These are phyloP conservation scores for Neoboletus magnificus DNA, from an alignment of 768 basidiomycete genomes.

Conservation along the genomic window DNA sequence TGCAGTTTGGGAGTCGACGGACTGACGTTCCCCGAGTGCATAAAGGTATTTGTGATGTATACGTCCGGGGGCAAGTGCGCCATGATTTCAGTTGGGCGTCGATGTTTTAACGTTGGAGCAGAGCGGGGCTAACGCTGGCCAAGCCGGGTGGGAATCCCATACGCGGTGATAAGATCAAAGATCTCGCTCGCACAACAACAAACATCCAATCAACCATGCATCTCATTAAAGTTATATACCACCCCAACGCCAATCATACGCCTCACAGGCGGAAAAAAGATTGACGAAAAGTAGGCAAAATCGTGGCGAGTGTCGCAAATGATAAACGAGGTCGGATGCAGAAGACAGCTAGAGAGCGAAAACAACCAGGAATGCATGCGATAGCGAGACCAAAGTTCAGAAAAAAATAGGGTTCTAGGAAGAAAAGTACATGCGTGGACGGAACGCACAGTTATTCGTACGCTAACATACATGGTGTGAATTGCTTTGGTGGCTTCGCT, in stretches of 20 bases:
- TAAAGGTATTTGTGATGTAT: slow-evolving; percentile 31
- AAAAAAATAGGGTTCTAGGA: slow-evolving; percentile 17
- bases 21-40: slow-evolving; percentile 32
- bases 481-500: slow-evolving; percentile 24
- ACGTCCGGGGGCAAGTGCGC: slow-evolving; percentile 31
- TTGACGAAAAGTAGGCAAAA: slow-evolving; percentile 5
- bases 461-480: slow-evolving; percentile 30
- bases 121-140: slow-evolving; percentile 1
- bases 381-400: slow-evolving; percentile 9
- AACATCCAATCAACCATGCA: not conserved
- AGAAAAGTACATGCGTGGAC: slow-evolving; percentile 23
- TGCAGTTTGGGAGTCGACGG: slow-evolving; percentile 35
- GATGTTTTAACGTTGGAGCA: slow-evolving; percentile 14
- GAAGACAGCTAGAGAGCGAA: slow-evolving; percentile 26
- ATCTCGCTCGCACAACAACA: not conserved
- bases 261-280: not conserved
- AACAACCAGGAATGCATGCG: slow-evolving; percentile 23
- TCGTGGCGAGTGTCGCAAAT: slow-evolving; percentile 4
- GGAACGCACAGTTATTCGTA: slow-evolving; percentile 20
- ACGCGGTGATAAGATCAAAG: slow-evolving; percentile 21
- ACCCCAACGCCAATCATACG: not conserved
- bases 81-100: slow-evolving; percentile 18
- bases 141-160: slow-evolving; percentile 17
- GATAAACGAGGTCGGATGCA: slow-evolving; percentile 9
- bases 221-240: slow-evolving; percentile 14